Base-by-base conservation (phyloP, 108 stramenopile genomes). In the Nitzschia sp. region DNA sequence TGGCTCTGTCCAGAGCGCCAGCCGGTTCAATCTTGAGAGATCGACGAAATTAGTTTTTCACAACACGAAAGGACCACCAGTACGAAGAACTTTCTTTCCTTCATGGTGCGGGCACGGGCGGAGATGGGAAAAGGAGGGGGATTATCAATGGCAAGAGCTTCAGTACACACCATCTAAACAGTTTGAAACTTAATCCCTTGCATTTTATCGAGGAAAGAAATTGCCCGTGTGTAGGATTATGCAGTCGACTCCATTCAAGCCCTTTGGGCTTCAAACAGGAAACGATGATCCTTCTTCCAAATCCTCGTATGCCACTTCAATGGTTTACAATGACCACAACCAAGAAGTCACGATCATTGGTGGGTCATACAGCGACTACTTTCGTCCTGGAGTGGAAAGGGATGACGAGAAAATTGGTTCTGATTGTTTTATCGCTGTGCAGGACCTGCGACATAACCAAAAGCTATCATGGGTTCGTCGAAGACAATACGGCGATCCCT, bases 331-430 rank as follows among this genome's bases (percentile, higher is more conserved):
- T 55, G 32, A 66, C 19, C 71, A 71, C 27, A 76, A 78, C 50
- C 79, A 80, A 47, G 69, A 77, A 13, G 45, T 85, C 4, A 77
- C 73, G 32, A 57, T 85, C 34, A 72, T 71, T 16, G 84, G 84
- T 0, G 71, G 53, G 11, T 80, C 81, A 21, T 82, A 63, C 56
- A 53, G 52, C 17, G 28, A 50, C 11, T 58, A 47, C 26, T 69
- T 69, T 28, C 15, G 55, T 15, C 34, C 53, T 4, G 53, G 36
- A 9, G 8, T 55, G 16, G 17, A 47, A 47, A 0, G n/a, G 4
- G 22, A 45, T 22, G 27, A 48, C 17, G 15, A n/a, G 1, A 8
- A 17, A 29, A 33, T 30, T 8, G 34, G 33, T 4, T 35, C 58
- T 17, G 46, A 69, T 31, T 58, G 56, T 47, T 59, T 58, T 22